These are phyloP conservation scores for Dioscorea cayenensis DNA, from an alignment of 116 monocot genomes.

Conservation along the genomic window DNA sequence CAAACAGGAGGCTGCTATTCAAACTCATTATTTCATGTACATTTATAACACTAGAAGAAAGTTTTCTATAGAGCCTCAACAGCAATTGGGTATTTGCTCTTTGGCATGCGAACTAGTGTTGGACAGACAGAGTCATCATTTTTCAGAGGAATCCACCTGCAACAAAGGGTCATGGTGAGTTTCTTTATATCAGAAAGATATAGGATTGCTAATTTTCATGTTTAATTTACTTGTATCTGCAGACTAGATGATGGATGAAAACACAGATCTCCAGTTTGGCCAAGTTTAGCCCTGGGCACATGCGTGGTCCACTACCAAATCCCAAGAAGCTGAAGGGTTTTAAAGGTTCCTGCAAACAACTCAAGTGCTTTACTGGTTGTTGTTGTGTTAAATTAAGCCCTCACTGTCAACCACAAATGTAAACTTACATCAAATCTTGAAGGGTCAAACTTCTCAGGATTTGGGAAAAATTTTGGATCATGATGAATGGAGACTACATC, in stretches of 20 bases:
- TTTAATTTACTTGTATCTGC: constrained; percentile 5
- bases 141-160: constrained; percentile 6
- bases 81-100: constrained; percentile 2
- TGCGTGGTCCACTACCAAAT: constrained; percentile 29
- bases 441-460: constrained; percentile 14
- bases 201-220: not conserved
- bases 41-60: not conserved
- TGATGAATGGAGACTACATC: constrained; percentile 38
- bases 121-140: constrained; percentile 10
- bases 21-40: not conserved
- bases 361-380: not conserved
- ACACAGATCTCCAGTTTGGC: constrained; percentile 18
- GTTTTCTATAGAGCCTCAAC: constrained; percentile 3
- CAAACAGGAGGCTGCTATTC: not conserved
- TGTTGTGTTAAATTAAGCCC: too few species aligned
- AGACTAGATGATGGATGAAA: constrained; percentile 11
- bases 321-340: constrained; percentile 32
- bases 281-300: constrained; percentile 27
- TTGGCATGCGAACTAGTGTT: constrained; percentile 6
- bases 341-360: constrained; percentile 14
- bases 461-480: constrained; percentile 22
- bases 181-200: not conserved
- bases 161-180: not conserved
- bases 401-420: not conserved
- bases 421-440: constrained; percentile 11